phyloP scores from a whole-genome alignment of 1,284 basidiomycete species.

The Hemileia vastatrix region DNA sequence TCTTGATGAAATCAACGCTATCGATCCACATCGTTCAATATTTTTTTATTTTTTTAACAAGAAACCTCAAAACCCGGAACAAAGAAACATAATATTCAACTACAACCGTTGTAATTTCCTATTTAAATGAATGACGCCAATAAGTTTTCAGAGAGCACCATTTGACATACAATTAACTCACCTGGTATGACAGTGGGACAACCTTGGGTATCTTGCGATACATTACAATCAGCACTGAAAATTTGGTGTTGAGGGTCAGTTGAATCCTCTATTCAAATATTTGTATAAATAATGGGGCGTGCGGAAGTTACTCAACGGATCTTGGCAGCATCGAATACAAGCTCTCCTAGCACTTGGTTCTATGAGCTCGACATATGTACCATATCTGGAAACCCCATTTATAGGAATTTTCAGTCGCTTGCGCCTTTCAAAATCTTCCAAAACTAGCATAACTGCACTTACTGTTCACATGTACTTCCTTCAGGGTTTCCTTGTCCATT shows the following conservation, averaged over 20 bases:
- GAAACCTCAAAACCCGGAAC: too few species aligned
- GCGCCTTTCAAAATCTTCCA: background rate
- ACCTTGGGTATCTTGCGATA: slow-evolving; percentile 26
- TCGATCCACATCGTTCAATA: too few species aligned
- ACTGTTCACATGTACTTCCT: slow-evolving; percentile 28
- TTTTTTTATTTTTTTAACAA: too few species aligned
- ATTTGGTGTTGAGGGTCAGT: too few species aligned
- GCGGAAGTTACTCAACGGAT: slow-evolving; percentile 25
- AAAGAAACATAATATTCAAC: too few species aligned
- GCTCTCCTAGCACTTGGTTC: slow-evolving; percentile 34
- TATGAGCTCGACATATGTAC: slow-evolving; percentile 37
- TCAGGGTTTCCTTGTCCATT: slow-evolving; percentile 37
- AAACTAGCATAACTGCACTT: background rate
- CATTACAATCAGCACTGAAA: slow-evolving; percentile 24
- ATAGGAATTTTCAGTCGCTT: background rate
- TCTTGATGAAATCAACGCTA: too few species aligned
- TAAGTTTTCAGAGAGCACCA: too few species aligned
- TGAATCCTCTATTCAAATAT: too few species aligned
- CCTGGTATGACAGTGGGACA: slow-evolving; percentile 31
- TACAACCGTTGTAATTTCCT: too few species aligned
- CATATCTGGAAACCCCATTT: too few species aligned
- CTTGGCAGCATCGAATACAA: slow-evolving; percentile 39
- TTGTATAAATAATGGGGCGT: too few species aligned
- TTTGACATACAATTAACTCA: slow-evolving; percentile 1
- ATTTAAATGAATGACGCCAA: too few species aligned